Evolutionary conservation across 208 protist genomes (phyloP), one percentile per base, ranked within the genome.

Genomic region (Leptomonas seymouri): DNA sequence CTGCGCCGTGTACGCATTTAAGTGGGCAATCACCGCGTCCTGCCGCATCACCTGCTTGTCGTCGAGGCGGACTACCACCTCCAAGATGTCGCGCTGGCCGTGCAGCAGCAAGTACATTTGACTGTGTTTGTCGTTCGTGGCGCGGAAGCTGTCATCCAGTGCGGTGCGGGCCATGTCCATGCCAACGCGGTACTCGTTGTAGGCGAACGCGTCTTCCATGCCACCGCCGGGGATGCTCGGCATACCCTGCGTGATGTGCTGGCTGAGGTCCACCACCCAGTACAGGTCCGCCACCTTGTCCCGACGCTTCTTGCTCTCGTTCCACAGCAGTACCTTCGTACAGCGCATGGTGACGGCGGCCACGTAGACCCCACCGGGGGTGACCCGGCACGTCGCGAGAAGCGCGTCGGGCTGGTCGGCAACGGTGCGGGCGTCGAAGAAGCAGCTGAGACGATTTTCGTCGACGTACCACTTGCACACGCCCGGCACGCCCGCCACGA

Each of bases 391-490:
- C 21, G 67, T 68, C 31, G 77, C 78, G 25, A 91, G 64, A 12
- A 57, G 66, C n/a, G 56, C 31, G 48, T 81, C 76, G 20, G 76
- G 44, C 34, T 62, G 34, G 27, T 69, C 67, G 3, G 45, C 42
- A 7, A 86, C 55, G 34, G 57, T 62, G 50, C 56, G 58, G 5
- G 82, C 62, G 61, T 86, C 76, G 57, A 91, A 95, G 80, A 90
- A 93, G 72, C 75, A 81, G 72, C 78, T 89, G 49, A 93, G 49
- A 21, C 81, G 75, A 42, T 68, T 83, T 48, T 93, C 87, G n/a
- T 86, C 90, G 25, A 95, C 44, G 75, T 88, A 87, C 90, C 86
- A 95, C 72, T 93, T 93, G 69, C 78, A 85, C 51, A 95, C 87
- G 4, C 90, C 90, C 21, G 81, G 68, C 23, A 90, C 81, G 2